Evolutionary conservation across 2,329 filamentous ascomycete genomes (phyloP), one percentile per base, ranked within the genome.

Genomic region (Dendryphion nanum): DNA sequence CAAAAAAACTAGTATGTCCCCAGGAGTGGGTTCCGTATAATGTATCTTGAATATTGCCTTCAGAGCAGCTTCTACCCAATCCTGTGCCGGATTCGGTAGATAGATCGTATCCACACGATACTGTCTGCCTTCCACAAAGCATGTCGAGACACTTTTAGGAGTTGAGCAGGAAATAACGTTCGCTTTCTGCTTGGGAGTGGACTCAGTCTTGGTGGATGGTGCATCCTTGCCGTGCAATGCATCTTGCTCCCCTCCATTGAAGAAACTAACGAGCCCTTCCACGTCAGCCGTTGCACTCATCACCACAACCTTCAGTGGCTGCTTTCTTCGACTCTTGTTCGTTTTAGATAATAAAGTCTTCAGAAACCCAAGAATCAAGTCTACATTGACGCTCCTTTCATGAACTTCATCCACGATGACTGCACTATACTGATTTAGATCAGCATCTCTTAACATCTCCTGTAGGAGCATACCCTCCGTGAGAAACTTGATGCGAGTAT

Each of bases 211-310:
- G n/a, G n/a, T n/a, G n/a, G n/a, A n/a, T n/a, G n/a, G n/a, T n/a
- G n/a, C n/a, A n/a, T n/a, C n/a, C n/a, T n/a, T n/a, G n/a, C n/a
- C n/a, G n/a, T n/a, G n/a, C n/a, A n/a, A n/a, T n/a, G n/a, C n/a
- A n/a, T n/a, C n/a, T n/a, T n/a, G n/a, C n/a, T n/a, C n/a, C n/a
- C n/a, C 15, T 30, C 16, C 43, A n/a, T 69, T 67, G 48, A 97
- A 96, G 63, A 95, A 97, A 0, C 72, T 71, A 30, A 80, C 75
- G 20, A 97, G 81, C 39, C 78, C 81, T 43, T 91, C 83, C 41
- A 95, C 82, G 63, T 97, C 88, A 24, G 89, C 88, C 5, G 93
- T 98, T 34, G 93, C 93, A 75, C 90, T 96, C 93, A 98, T 98
- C 59, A 97, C 80, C 21, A 95, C 79, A 3, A 97, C 82, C 63